Evolutionary conservation across 352 stramenopile species (phyloP), one percentile per base, ranked within the genome.

Genomic region (Halophytophthora polymorphica): DNA sequence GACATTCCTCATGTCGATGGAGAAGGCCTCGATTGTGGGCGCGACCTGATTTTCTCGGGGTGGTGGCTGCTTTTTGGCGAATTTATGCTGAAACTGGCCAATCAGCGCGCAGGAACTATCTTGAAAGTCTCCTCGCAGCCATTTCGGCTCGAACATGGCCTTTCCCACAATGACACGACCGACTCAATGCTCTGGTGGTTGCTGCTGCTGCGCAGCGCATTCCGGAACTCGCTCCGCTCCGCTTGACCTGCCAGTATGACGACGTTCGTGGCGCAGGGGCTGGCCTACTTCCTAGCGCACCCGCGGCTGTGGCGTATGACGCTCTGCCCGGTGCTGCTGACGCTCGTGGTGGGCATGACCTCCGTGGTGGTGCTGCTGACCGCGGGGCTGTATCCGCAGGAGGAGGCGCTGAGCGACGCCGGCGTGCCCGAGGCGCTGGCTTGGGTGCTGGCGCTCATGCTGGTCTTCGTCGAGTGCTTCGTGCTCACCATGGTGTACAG

Each of bases 391-490:
- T 56, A 66, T 23, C 74, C 71, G 12, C 71, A 81, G 41, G 69
- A 72, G 21, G 46, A 75, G 25, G 63, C 31, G 13, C 62, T 83
- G 18, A 53, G 68, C 25, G 49, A 70, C 35, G 57, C 43, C 7
- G 64, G 69, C n/a, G 58, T 86, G 1, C 56, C 74, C 0, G 41
- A 66, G 31, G 60, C 37, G 21, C 47, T 82, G 37, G 64, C 71
- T 6, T 86, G 74, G 72, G 44, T 79, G 22, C 53, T 86, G 10
- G 55, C 71, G n/a, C 42, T 85, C 34, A 62, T 85, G 53, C 44
- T 82, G 47, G 75, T 78, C 43, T 43, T 85, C 23, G 56, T 80
- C 28, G 71, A 83, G 53, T 73, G 73, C 61, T 85, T 82, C 54
- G 55, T 83, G 33, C 45, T 76, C 46, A 65, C 70, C 33, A 60